Conservation (phyloP, 495 filamentous ascomycete genomes). For the Astrothelium subdiscretum region DNA sequence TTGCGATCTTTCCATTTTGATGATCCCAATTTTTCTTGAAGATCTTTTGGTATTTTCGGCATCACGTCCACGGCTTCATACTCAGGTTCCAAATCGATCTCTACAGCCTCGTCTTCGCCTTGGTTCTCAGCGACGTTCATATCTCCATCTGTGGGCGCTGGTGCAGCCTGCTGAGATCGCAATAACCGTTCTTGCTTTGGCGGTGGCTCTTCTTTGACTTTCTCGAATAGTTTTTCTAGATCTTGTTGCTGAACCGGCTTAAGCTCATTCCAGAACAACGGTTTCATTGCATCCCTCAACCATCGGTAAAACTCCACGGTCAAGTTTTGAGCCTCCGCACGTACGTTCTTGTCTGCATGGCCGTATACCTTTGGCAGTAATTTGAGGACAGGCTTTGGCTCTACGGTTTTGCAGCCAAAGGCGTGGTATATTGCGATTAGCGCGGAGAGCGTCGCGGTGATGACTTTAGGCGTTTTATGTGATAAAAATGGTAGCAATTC, state of each 20-base stretch:
- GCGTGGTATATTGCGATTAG: slow-evolving; percentile 78
- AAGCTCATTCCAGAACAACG: slow-evolving; percentile 89
- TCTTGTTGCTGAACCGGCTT: slow-evolving; percentile 95
- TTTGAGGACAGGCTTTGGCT: slow-evolving; percentile 93
- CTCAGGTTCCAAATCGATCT: slow-evolving; percentile 61
- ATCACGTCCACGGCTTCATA: slow-evolving; percentile 78
- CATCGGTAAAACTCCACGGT: slow-evolving; percentile 94
- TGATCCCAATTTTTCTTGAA: slow-evolving; percentile 69
- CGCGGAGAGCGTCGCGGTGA: slow-evolving; percentile 71
- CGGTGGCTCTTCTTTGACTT: slow-evolving; percentile 71
- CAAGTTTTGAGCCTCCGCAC: slow-evolving; percentile 83
- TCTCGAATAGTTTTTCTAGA: slow-evolving; percentile 87
- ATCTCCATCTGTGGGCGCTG: slow-evolving; percentile 42
- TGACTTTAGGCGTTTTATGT: slow-evolving; percentile 89
- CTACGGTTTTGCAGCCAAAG: slow-evolving; percentile 90
- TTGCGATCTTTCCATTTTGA: slow-evolving; percentile 99
- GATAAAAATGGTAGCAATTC: slow-evolving; percentile 75
- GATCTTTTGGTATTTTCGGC: slow-evolving; percentile 70
- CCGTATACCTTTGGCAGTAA: slow-evolving; percentile 81
- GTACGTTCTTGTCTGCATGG: slow-evolving; percentile 97
- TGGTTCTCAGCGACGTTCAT: slow-evolving; percentile 33
- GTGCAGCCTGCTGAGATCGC: slow-evolving; percentile 74
- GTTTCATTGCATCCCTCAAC: slow-evolving; percentile 96
- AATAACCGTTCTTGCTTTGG: slow-evolving; percentile 90
- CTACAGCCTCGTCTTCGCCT: slow-evolving; percentile 57